These are phyloP conservation scores for Penicillium herquei DNA, from an alignment of 495 filamentous ascomycete genomes.

Conservation along the genomic window DNA sequence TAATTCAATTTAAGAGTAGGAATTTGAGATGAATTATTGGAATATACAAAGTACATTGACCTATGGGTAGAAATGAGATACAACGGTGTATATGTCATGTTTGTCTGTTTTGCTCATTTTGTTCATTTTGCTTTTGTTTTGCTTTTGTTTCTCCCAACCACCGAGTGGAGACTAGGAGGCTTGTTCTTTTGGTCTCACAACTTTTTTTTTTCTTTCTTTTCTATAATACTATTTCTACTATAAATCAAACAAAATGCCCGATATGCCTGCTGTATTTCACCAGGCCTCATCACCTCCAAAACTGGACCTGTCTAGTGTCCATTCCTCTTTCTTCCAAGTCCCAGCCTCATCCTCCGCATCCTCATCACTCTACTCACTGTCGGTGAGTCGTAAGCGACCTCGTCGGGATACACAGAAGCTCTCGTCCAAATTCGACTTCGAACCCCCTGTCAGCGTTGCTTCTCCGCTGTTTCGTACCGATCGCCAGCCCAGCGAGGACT, in stretches of 20 bases:
- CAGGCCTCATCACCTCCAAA: conserved; percentile 51
- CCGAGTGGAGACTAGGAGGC: not conserved
- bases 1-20: conserved; percentile 17
- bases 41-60: not conserved
- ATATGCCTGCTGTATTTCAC: conserved; percentile 51
- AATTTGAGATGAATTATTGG: not conserved
- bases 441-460: conserved; percentile 34
- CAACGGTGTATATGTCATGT: not conserved
- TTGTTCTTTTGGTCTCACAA: not conserved
- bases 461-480: conserved; percentile 52
- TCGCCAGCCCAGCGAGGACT: conserved; percentile 60
- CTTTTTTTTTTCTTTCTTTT: conserved; percentile 6
- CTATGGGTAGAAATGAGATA: too few species aligned
- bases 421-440: conserved; percentile 27
- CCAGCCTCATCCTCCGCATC: conserved; percentile 64
- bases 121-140: not conserved
- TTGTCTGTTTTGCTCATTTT: not conserved
- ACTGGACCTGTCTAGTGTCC: conserved; percentile 53
- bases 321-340: conserved; percentile 65
- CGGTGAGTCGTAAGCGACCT: conserved; percentile 46
- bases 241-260: conserved; percentile 15
- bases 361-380: conserved; percentile 60
- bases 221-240: conserved; percentile 1
- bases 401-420: conserved; percentile 32
- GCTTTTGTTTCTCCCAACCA: not conserved